Base-by-base conservation (phyloP, 768 basidiomycete genomes). In the Rubroboletus satanas region DNA sequence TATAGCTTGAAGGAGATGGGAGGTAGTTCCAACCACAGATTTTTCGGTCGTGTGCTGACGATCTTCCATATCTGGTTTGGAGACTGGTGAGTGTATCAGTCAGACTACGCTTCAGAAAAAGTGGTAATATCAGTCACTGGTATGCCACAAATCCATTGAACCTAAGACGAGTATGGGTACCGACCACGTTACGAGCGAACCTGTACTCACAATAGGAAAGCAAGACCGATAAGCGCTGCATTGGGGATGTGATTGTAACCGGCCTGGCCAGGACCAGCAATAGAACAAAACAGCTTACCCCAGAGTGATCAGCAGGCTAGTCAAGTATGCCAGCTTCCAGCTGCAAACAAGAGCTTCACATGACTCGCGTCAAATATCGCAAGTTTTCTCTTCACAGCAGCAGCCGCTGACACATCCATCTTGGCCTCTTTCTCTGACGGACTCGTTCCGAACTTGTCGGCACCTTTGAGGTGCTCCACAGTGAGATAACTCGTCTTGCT, bases 171-270 rank as follows among this genome's bases (percentile, higher is more conserved):
- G n/a, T n/a, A 6, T 49, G 17, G 62, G 45, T 11, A 57, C 4
- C 6, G 7, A 42, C 11, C 11, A 43, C 2, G 29, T n/a, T 23
- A 28, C 1, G 9, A 18, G 36, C 5, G 11, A 35, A 35, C 21
- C 4, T 33, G 28, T 4, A 66, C 77, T 68, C 58, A 84, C 74
- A 90, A 69, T 15, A 88, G 87, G 59, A 85, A 89, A 3, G 88
- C 88, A 14, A 90, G 77, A 7, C 88, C 89, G 55, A 91, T 90
- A 41, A 90, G 74, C 2, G 82, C 87, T 88, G 28, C 21, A 58
- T 57, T 10, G 60, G 23, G 7, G 33, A 32, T 12, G 42, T 6
- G 4, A 26, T 11, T 29, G 63, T 26, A 51, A 26, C 17, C 10
- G 39, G 23, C 35, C 29, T 1, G 2, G 21, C 3, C 5, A 21